phyloP scores from a whole-genome alignment of 129 eudicot species.

The Tagetes erecta region DNA sequence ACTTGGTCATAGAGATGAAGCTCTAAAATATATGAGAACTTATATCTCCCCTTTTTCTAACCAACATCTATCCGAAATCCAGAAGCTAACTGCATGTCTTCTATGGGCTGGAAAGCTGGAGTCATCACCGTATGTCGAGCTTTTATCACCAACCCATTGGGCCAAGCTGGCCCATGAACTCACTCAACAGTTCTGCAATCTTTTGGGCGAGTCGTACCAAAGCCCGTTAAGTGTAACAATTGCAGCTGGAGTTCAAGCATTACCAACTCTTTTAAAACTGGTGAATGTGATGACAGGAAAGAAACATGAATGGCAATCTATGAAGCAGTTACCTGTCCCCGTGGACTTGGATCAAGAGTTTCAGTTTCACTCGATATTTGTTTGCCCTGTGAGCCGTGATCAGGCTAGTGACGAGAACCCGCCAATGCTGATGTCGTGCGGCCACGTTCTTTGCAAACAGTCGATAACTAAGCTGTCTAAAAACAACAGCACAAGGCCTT shows the following conservation, averaged over 20 bases:
- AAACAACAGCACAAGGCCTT: conserved; percentile 77
- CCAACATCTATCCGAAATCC: conserved; percentile 60
- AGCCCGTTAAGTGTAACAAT: conserved; percentile 73
- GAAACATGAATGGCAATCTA: conserved; percentile 73
- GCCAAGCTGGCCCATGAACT: conserved; percentile 64
- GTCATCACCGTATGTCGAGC: conserved; percentile 67
- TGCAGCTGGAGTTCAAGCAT: conserved; percentile 80
- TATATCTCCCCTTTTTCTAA: conserved; percentile 54
- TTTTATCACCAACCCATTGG: conserved; percentile 65
- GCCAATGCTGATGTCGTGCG: conserved; percentile 87
- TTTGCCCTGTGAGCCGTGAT: conserved; percentile 91
- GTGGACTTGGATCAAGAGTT: conserved; percentile 69
- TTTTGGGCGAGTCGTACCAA: conserved; percentile 62
- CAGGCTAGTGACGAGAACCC: conserved; percentile 90
- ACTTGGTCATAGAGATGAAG: conserved; percentile 58
- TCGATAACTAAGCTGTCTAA: conserved; percentile 83
- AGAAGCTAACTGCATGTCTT: conserved; percentile 74
- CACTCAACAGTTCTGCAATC: conserved; percentile 63
- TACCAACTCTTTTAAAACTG: conserved; percentile 84
- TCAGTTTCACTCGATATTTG: conserved; percentile 84
- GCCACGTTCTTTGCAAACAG: conserved; percentile 83
- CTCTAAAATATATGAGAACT: conserved; percentile 59
- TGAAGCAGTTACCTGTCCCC: conserved; percentile 92
- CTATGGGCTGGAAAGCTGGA: conserved; percentile 75
- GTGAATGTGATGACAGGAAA: conserved; percentile 80